These are phyloP conservation scores for Xylaria telfairii DNA, from an alignment of 495 filamentous ascomycete species.

Conservation along the genomic window DNA sequence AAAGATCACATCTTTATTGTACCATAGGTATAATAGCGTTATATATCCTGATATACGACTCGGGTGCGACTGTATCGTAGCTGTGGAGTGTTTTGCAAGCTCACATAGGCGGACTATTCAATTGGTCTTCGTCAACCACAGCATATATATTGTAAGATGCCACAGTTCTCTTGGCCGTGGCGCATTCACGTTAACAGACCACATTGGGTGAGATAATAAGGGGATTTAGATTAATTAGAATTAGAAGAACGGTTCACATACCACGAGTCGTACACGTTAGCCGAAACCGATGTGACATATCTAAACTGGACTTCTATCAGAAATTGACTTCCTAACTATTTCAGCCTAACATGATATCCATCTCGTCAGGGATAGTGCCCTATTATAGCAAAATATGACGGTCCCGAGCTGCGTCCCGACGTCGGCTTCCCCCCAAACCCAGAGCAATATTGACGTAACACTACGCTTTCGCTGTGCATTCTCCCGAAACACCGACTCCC, in stretches of 20 bases:
- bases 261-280: too few relatives aligned
- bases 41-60: too few relatives aligned
- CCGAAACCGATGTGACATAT: too few relatives aligned
- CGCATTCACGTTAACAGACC: not conserved
- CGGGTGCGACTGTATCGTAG: too few relatives aligned
- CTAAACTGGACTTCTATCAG: too few relatives aligned
- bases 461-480: constrained; percentile 25
- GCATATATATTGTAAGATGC: not conserved
- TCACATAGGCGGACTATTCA: too few relatives aligned
- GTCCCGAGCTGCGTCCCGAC: constrained; percentile 12
- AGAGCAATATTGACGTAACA: constrained; percentile 45
- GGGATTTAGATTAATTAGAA: not conserved
- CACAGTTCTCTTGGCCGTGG: not conserved
- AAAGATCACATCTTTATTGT: too few relatives aligned
- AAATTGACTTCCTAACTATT: not conserved
- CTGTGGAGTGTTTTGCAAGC: too few relatives aligned
- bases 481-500: constrained; percentile 18
- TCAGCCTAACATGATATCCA: not conserved
- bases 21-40: too few relatives aligned
- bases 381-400: not conserved
- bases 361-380: not conserved
- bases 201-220: not conserved
- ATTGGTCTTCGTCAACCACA: too few relatives aligned
- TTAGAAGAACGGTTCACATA: not conserved
- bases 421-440: constrained; percentile 34